Percentiles rank a stretch among this genome's conserved stretches.
Evolutionary conservation across 805 yeast species (phyloP).

Genomic region (Ogataea nakhonphanomensis): DNA sequence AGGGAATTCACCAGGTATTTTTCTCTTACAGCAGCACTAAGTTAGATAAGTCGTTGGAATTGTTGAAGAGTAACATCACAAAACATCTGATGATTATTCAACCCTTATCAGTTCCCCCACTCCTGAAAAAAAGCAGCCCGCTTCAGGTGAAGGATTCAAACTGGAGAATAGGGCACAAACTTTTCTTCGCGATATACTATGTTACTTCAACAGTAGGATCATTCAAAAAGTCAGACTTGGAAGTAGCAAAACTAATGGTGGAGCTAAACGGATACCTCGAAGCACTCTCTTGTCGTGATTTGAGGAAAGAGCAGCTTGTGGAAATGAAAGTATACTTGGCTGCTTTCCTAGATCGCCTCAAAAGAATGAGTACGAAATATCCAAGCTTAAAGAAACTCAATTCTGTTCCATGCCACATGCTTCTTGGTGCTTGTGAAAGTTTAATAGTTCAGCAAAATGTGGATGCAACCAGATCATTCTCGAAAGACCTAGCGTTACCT

Average conservation of each 20-base stretch:
- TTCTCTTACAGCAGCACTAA: slow-evolving; percentile 2
- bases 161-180: slow-evolving; percentile 15
- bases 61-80: slow-evolving; percentile 5
- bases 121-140: slow-evolving; percentile 8
- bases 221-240: background rate
- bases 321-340: slow-evolving; percentile 1
- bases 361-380: slow-evolving; percentile 1
- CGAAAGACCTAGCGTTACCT: slow-evolving; percentile 12
- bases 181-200: slow-evolving; percentile 12
- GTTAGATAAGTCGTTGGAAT: background rate
- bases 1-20: slow-evolving; percentile 13
- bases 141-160: slow-evolving; percentile 8
- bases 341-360: slow-evolving; percentile 3
- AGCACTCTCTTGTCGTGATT: slow-evolving; percentile 2
- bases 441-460: slow-evolving; percentile 1
- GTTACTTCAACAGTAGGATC: slow-evolving; percentile 3
- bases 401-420: slow-evolving; percentile 15
- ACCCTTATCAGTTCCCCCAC: slow-evolving; percentile 1
- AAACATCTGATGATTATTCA: slow-evolving; percentile 3
- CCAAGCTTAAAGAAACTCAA: slow-evolving; percentile 7
- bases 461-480: slow-evolving; percentile 6
- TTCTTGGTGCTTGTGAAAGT: slow-evolving; percentile 11
- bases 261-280: slow-evolving; percentile 15
- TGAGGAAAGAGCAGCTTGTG: background rate
- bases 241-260: slow-evolving; percentile 8